phyloP scores from a whole-genome alignment of 1,284 basidiomycete genomes.

The Ganoderma resinaceum region DNA sequence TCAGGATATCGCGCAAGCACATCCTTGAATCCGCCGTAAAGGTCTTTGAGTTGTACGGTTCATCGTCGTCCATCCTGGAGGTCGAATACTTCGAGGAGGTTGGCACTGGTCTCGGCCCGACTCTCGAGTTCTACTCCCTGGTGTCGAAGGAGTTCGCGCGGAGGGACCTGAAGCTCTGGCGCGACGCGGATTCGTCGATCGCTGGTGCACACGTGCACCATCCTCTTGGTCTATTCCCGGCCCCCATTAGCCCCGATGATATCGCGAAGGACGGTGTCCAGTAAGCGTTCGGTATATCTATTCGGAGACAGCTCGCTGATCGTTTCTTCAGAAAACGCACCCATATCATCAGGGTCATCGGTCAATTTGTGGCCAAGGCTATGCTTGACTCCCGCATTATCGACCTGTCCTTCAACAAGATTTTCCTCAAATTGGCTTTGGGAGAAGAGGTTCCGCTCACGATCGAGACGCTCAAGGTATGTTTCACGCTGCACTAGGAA shows the following conservation, averaged over 20 bases:
- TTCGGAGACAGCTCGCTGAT: constrained; percentile 11
- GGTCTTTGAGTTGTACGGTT: constrained; percentile 97
- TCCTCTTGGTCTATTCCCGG: constrained; percentile 88
- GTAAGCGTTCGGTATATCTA: constrained; percentile 51
- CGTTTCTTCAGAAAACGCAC: constrained; percentile 66
- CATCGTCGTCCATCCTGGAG: constrained; percentile 91
- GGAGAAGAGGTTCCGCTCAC: constrained; percentile 86
- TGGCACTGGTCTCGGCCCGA: constrained; percentile 96
- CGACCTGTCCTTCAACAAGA: constrained; percentile 92
- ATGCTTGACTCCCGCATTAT: constrained; percentile 98
- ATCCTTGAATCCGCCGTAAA: constrained; percentile 97
- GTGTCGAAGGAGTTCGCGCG: constrained; percentile 94
- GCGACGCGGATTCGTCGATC: constrained; percentile 77
- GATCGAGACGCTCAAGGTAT: constrained; percentile 81
- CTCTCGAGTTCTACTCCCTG: constrained; percentile 97
- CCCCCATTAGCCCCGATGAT: constrained; percentile 76
- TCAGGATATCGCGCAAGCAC: constrained; percentile 93
- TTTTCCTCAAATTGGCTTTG: constrained; percentile 90
- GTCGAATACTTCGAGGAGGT: constrained; percentile 99
- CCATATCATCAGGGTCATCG: constrained; percentile 89
- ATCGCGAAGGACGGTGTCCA: constrained; percentile 72
- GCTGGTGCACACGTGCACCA: constrained; percentile 79
- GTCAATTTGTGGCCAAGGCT: constrained; percentile 98
- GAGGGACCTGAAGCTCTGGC: constrained; percentile 89
- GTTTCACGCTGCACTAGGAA: constrained; percentile 31